Conservation (phyloP, 768 basidiomycete species). For the Naematelia aurantialba region DNA sequence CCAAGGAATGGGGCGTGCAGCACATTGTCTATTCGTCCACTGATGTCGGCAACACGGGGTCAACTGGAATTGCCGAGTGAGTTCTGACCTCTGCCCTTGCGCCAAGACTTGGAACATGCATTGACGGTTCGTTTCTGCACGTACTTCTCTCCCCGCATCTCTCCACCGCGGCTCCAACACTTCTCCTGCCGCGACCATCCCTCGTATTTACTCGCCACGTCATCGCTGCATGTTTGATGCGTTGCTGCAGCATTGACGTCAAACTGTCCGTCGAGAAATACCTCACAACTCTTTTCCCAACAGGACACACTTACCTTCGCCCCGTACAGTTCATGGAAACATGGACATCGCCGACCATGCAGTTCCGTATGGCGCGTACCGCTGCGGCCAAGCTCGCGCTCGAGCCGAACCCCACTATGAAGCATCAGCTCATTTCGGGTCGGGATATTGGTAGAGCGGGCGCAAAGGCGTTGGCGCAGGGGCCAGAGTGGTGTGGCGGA, state of each 20-base stretch:
- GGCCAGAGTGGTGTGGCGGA: conserved; percentile 11
- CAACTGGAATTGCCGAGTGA: conserved; percentile 16
- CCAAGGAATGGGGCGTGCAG: conserved; percentile 19
- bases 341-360: not conserved
- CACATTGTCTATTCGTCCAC: conserved; percentile 29
- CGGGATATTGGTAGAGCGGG: conserved; percentile 25
- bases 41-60: conserved; percentile 19
- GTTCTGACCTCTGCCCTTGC: not conserved
- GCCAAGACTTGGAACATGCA: not conserved
- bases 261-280: conserved; percentile 28
- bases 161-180: no score
- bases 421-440: conserved; percentile 21
- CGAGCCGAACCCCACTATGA: conserved; percentile 16
- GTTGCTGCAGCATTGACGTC: conserved; percentile 22
- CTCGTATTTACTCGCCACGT: no score
- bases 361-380: conserved; percentile 20
- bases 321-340: conserved; percentile 36
- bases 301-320: conserved; percentile 18
- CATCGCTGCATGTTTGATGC: no score
- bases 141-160: not conserved
- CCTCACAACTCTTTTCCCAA: conserved; percentile 17
- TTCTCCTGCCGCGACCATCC: not conserved
- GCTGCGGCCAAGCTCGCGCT: conserved; percentile 15
- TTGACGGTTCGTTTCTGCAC: not conserved
- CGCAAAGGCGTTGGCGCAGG: conserved; percentile 19